Evolutionary conservation across 2,329 filamentous ascomycete species (phyloP).

Genomic region (Phialophora chinensis): DNA sequence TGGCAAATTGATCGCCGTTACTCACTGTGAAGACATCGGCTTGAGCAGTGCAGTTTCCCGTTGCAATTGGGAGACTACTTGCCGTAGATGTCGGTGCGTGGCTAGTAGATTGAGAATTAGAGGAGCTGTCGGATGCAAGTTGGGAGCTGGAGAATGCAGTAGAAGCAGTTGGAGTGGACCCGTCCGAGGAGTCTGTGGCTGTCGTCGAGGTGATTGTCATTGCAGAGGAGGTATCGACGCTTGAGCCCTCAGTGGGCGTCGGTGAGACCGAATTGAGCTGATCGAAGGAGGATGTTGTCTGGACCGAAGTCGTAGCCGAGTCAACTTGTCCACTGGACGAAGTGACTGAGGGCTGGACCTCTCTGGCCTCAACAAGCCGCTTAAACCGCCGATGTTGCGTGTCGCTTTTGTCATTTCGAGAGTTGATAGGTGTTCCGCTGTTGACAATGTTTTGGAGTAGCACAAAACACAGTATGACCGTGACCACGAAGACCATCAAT

Average conservation of each 20-base stretch:
- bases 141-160: neutral
- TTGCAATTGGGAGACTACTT: neutral
- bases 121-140: neutral
- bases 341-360: neutral
- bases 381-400: neutral
- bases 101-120: neutral
- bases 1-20: neutral
- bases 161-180: neutral
- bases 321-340: neutral
- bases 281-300: too few species aligned
- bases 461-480: constrained; percentile 7
- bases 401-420: constrained; percentile 6
- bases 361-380: neutral
- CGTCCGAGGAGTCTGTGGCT: neutral
- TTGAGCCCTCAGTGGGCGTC: neutral
- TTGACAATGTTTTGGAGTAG: constrained; percentile 12
- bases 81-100: neutral
- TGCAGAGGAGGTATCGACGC: neutral
- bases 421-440: constrained; percentile 5
- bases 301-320: neutral
- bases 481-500: constrained; percentile 5
- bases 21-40: neutral
- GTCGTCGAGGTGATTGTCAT: neutral
- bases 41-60: constrained; percentile 1
- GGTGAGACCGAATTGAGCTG: neutral